Base-by-base conservation (phyloP, 2,329 filamentous ascomycete species). In the Fusarium sp. region DNA sequence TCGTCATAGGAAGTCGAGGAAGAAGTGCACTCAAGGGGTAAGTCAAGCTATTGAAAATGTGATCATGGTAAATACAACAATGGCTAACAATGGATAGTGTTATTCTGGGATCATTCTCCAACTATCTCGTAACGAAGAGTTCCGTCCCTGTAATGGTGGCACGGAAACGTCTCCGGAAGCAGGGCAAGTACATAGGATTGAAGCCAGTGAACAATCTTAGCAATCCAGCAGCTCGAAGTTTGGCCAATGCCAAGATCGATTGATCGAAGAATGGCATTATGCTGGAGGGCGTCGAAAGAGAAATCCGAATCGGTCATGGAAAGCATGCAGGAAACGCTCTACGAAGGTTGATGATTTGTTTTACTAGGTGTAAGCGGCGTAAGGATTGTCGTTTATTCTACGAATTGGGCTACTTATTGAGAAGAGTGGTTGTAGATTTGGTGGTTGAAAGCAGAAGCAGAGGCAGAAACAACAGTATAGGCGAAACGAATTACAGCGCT, bases 81-180 rank as follows among this genome's bases (percentile, higher is more conserved):
- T 39, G 42, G 59, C 78, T 81, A 75, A 83, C 76, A n/a, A 48
- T 32, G 9, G 32, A 46, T 71, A 96, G 94, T 75, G 95, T 97
- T 21, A 90, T 99, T 62, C 86, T 99, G 28, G 96, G 96, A 24
- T 97, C 94, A 1, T 98, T 99, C 79, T 97, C 93, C 62, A 98
- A 98, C 77, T 99, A 99, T 75, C 85, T 99, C 9, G 94, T 99
- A 30, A 97, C 94, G 36, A 98, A 98, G 81, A 97, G 93, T 67
- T 97, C 93, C 4, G 94, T 97, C 17, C 96, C 96, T 0, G 96
- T 99, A 62, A 99, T 99, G 96, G 96, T 98, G 34, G 96, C 96
- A 9, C 86, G 96, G 60, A 97, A 97, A 83, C 91, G 92, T 58
- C 84, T 97, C 42, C 86, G 92, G 47, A 97, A 97, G 78, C 92